Evolutionary conservation across 805 yeast genomes (phyloP).

Genomic region (Saccharomyces mikatae): DNA sequence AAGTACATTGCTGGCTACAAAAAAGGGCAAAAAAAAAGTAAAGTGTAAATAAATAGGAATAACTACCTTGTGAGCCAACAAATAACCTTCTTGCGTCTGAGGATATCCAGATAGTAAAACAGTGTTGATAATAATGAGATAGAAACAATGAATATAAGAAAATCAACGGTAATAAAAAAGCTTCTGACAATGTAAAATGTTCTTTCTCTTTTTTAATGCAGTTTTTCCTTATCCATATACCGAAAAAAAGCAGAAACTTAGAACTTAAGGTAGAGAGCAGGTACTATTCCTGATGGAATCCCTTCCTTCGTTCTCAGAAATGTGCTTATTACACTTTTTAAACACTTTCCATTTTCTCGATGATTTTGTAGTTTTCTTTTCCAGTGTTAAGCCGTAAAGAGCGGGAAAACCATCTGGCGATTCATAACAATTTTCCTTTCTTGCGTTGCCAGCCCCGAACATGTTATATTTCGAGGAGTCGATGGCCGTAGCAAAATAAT

Average conservation of each 20-base stretch:
- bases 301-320: not conserved
- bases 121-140: not conserved
- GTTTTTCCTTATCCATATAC: not conserved
- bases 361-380: not conserved
- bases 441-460: not conserved
- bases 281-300: not conserved
- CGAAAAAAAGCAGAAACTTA: not conserved
- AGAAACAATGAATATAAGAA: not conserved
- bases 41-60: not conserved
- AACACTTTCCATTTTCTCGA: not conserved
- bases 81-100: not conserved
- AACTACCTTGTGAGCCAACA: not conserved
- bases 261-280: not conserved
- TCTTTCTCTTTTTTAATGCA: not conserved
- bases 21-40: not conserved
- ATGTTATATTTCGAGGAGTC: not conserved
- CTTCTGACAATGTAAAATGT: not conserved
- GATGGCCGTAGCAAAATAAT: not conserved
- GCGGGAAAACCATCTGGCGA: not conserved
- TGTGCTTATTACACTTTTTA: no score
- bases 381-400: not conserved
- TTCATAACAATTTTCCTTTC: not conserved
- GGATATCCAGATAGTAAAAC: not conserved
- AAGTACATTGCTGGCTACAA: not conserved
- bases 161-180: not conserved